Conservation (phyloP, 495 filamentous ascomycete species). For the Penicillium maclennaniae region DNA sequence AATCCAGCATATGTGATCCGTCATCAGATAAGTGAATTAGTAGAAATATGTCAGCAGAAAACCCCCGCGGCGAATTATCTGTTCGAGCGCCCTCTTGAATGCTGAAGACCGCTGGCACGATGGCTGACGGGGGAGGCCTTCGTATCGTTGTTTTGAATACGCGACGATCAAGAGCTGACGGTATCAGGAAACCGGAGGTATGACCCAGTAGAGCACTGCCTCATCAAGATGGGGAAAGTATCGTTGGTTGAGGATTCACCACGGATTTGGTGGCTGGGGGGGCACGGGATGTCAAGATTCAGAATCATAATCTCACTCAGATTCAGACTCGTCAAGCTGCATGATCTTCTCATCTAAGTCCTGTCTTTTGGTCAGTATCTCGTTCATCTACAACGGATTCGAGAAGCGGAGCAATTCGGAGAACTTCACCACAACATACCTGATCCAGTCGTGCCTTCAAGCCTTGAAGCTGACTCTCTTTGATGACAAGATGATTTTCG, state of each 20-base stretch:
- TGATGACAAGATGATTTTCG: conserved; percentile 63
- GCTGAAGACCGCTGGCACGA: not conserved
- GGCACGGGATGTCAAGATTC: not conserved
- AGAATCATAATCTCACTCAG: conserved; percentile 29
- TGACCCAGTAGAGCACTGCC: not conserved
- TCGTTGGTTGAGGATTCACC: not conserved
- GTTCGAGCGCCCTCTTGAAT: not conserved
- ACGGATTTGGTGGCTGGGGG: not conserved
- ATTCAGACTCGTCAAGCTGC: conserved; percentile 50
- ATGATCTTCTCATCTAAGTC: conserved; percentile 53
- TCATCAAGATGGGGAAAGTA: not conserved
- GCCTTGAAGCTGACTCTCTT: conserved; percentile 61
- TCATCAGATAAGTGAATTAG: not conserved
- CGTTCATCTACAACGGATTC: not conserved
- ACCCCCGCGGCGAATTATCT: not conserved
- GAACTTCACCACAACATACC: conserved; percentile 33
- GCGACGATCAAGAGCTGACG: not conserved
- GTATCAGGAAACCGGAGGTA: not conserved
- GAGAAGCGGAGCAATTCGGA: not conserved
- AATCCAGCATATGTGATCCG: not conserved
- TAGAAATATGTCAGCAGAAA: not conserved
- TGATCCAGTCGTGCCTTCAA: conserved; percentile 59
- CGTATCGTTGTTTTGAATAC: not conserved
- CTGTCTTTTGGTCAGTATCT: conserved; percentile 23
- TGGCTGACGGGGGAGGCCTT: not conserved